Percentiles rank a stretch among this genome's conserved stretches.
These are phyloP conservation scores for Paraphoma sp. DNA, from an alignment of 2,329 filamentous ascomycete species.

Conservation along the genomic window DNA sequence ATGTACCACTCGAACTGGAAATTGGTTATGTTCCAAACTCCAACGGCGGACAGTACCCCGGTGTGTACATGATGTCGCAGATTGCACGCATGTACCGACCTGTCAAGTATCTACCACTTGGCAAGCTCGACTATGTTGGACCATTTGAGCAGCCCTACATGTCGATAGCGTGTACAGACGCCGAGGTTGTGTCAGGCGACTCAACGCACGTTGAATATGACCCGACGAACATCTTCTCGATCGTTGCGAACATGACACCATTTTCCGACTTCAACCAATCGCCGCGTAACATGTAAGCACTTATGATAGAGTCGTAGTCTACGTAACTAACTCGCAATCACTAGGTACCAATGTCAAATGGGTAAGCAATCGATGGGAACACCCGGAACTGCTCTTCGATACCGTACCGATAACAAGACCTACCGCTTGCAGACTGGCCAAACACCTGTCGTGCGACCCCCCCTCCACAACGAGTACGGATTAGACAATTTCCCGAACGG, in stretches of 20 bases:
- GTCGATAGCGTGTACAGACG: slow-evolving; percentile 91
- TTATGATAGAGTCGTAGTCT: too few species aligned
- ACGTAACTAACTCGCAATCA: too few species aligned
- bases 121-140: slow-evolving; percentile 86
- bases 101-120: slow-evolving; percentile 88
- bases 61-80: slow-evolving; percentile 90
- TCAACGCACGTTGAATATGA: slow-evolving; percentile 94
- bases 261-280: slow-evolving; percentile 99
- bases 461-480: slow-evolving; percentile 93
- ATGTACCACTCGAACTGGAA: slow-evolving; percentile 83
- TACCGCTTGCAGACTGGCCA: slow-evolving; percentile 95
- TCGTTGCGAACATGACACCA: slow-evolving; percentile 97
- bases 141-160: slow-evolving; percentile 97
- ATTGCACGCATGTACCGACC: slow-evolving; percentile 86
- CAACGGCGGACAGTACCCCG: slow-evolving; percentile 91
- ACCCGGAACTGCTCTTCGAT: slow-evolving; percentile 80
- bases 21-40: slow-evolving; percentile 91
- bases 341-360: slow-evolving; percentile 70
- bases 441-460: slow-evolving; percentile 89
- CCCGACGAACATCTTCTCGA: slow-evolving; percentile 95
- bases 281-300: slow-evolving; percentile 81
- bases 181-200: slow-evolving; percentile 84
- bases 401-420: slow-evolving; percentile 96
- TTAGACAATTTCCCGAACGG: slow-evolving; percentile 99
- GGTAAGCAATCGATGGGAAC: slow-evolving; percentile 99